Evolutionary conservation across 23 red algal species (phyloP).

Genomic region (Gracilaria domingensis): DNA sequence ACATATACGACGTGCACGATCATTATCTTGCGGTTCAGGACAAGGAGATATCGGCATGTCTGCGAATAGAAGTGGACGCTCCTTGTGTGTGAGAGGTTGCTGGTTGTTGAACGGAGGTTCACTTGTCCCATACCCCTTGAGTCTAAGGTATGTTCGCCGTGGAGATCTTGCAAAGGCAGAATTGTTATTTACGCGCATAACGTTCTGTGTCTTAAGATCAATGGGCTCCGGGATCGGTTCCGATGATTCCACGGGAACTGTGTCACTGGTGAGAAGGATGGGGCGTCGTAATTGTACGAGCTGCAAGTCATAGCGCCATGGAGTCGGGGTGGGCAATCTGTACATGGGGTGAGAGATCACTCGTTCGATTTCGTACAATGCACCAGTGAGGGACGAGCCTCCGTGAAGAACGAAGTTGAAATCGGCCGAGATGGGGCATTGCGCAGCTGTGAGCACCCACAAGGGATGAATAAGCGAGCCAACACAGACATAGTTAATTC

Average conservation of each 20-base stretch:
- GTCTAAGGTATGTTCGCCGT: conserved; percentile 21
- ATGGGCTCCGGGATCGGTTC: not conserved
- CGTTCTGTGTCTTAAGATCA: not conserved
- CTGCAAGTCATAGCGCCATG: conserved; percentile 27
- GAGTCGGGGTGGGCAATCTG: not conserved
- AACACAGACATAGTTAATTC: conserved; percentile 37
- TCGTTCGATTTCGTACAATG: not conserved
- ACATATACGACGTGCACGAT: conserved; percentile 45
- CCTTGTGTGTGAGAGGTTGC: conserved; percentile 31
- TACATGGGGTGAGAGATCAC: conserved; percentile 34
- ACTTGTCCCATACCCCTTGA: conserved; percentile 51
- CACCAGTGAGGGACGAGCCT: conserved; percentile 14
- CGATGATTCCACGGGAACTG: not conserved
- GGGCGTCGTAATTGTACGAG: conserved; percentile 11
- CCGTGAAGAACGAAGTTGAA: conserved; percentile 17
- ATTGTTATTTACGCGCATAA: conserved; percentile 48
- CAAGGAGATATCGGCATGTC: conserved; percentile 53
- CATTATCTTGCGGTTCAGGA: conserved; percentile 18
- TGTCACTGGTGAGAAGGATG: not conserved
- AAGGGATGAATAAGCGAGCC: conserved; percentile 49
- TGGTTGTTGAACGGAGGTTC: conserved; percentile 22
- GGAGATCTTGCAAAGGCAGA: conserved; percentile 32
- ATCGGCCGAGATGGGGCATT: conserved; percentile 36
- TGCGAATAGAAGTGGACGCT: conserved; percentile 48
- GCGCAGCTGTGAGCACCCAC: conserved; percentile 66